Evolutionary conservation across 495 filamentous ascomycete genomes (phyloP).

Genomic region (Podospora bellae-mahoneyi): DNA sequence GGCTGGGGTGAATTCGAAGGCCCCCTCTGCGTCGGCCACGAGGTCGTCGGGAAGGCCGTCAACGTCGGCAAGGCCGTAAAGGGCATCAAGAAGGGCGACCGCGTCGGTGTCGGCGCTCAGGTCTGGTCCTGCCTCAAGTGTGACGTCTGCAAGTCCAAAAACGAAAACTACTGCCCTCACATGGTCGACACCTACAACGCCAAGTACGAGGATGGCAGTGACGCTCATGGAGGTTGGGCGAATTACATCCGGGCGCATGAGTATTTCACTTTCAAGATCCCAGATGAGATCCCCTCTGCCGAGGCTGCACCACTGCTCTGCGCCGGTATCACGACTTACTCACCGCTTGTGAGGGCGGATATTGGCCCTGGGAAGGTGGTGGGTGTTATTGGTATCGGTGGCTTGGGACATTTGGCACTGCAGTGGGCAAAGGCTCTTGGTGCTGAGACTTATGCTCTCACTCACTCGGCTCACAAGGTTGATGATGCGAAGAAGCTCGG

Average conservation of each 20-base stretch:
- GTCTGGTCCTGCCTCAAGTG: conserved; percentile 66
- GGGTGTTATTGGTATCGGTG: conserved; percentile 66
- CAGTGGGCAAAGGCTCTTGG: conserved; percentile 60
- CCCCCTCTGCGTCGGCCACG: conserved; percentile 72
- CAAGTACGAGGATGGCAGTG: conserved; percentile 29
- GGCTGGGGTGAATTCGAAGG: conserved; percentile 68
- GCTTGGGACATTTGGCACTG: conserved; percentile 64
- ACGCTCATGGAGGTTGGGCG: conserved; percentile 39
- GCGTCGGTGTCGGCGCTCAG: conserved; percentile 78
- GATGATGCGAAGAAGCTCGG: conserved; percentile 58
- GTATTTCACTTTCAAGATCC: conserved; percentile 74
- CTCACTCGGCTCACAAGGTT: conserved; percentile 55
- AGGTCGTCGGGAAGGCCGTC: conserved; percentile 69
- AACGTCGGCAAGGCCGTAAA: conserved; percentile 54
- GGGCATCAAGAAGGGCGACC: conserved; percentile 64
- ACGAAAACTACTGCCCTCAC: conserved; percentile 78
- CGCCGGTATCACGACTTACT: conserved; percentile 71
- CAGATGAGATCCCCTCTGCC: conserved; percentile 58
- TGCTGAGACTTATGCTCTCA: conserved; percentile 63
- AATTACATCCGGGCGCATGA: conserved; percentile 70
- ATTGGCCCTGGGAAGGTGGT: conserved; percentile 66
- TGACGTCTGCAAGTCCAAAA: conserved; percentile 42
- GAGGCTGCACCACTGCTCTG: conserved; percentile 76
- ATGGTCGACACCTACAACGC: conserved; percentile 44
- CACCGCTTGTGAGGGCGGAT: conserved; percentile 60